Base-by-base conservation (phyloP, 2,329 filamentous ascomycete species). In the Cladosporium sp. region DNA sequence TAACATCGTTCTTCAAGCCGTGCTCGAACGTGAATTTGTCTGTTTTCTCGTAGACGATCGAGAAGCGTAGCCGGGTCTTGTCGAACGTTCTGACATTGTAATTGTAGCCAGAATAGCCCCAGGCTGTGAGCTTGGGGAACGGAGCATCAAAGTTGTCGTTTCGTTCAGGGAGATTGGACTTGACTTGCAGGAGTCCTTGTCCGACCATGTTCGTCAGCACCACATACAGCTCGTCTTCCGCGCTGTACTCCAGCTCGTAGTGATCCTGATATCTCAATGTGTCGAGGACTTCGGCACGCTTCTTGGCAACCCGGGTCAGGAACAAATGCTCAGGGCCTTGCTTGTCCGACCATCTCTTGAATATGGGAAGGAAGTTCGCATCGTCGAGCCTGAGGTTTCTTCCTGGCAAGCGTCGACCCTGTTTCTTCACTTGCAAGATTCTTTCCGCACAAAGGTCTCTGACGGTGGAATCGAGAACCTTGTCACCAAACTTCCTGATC, bases 51-150 rank as follows among this genome's bases (percentile, higher is more conserved):
- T 86, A 78, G 43, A 82, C 78, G 37, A 90, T 76, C 9, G 80
- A 78, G 71, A 89, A 90, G 63, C 84, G 82, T 51, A 89, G 80
- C 65, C 84, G 84, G 36, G 79, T 79, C 64, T 87, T 87, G 37
- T 88, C 83, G 62, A 87, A 86, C 59, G 84, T 84, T 58, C 87
- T 81, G 20, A 85, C 87, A 66, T 89, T 84, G 71, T 92, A 92
- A 63, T 88, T 85, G 15, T 84, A 84, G 7, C 87, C 86, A 55
- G 84, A 82, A 66, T 91, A 88, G 1, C 89, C 88, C 69, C 88
- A 87, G 1, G 86, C 85, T 5, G 74, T 78, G 22, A 80, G 64
- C 36, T 72, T 72, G 15, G 76, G 76, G 12, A 69, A 67, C 0
- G 75, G 72, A 3, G 73, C 73, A 38, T 72, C 68, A 52, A 76